Evolutionary conservation across 306 rosid species (phyloP), one percentile per base, ranked within the genome.

Genomic region (Quercus glauca): DNA sequence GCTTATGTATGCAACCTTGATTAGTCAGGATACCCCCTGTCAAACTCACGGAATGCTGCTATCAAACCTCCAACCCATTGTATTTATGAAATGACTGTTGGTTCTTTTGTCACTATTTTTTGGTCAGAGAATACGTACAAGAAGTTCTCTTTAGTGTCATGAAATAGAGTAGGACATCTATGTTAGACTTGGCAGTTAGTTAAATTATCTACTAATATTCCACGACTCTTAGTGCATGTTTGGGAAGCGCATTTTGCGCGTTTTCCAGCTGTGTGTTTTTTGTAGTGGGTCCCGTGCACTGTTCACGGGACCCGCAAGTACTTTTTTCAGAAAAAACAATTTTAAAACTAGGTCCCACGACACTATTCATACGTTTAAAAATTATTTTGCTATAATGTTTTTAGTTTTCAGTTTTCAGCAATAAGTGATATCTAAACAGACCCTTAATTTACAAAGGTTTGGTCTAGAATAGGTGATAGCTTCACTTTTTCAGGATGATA

Each of bases 31-130:
- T 57, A 25, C 9, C 31, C 57, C 19, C 28, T 83, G 43, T 37
- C 5, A 18, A 78, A 37, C 12, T 15, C 4, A n/a, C 45, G 4
- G 20, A 33, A 35, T 64, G 55, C 74, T 23, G 51, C 35, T 72
- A 20, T 79, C 76, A 69, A 74, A 51, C 57, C 51, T 81, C 58
- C 55, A 33, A 75, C 25, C 53, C 31, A 28, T 26, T 63, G 69
- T n/a, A 26, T 28, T 63, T 63, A 28, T 63, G 41, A 9, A 37
- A 35, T 37, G 20, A 63, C 6, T 5, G 25, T 60, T 11, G 29
- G 67, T 60, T 60, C 19, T 23, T 23, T 60, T 21, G 5, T 15
- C 43, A 0, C 15, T 14, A 9, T 14, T 13, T 21, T 63, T 63
- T 26, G 45, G n/a, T 14, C 31, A 5, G 41, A 63, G 69, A 63